These are phyloP conservation scores for Sordariomycetes sp. DNA, from an alignment of 2,329 filamentous ascomycete species.

Conservation along the genomic window DNA sequence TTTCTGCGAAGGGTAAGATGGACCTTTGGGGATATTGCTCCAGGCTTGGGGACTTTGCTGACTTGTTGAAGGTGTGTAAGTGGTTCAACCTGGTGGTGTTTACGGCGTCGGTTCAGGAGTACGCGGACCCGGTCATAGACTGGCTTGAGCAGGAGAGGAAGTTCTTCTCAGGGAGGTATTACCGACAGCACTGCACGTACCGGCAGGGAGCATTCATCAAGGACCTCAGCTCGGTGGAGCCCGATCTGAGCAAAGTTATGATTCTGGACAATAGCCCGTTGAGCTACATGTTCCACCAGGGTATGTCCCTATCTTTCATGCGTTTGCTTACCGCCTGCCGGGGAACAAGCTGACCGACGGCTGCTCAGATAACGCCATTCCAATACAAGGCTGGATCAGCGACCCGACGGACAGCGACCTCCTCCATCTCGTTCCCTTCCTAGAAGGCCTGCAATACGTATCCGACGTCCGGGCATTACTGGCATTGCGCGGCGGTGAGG, in stretches of 20 bases:
- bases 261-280: constrained; percentile 97
- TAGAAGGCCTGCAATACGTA: constrained; percentile 92
- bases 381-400: constrained; percentile 98
- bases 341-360: background rate
- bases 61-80: constrained; percentile 57
- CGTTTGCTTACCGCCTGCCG: too few species aligned
- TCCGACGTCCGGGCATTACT: constrained; percentile 88
- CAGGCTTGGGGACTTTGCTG: constrained; percentile 7
- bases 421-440: constrained; percentile 78
- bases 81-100: constrained; percentile 98
- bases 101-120: constrained; percentile 95
- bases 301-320: constrained; percentile 31
- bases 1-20: constrained; percentile 66
- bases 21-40: background rate
- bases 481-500: constrained; percentile 77
- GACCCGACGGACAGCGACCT: constrained; percentile 95
- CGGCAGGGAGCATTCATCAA: constrained; percentile 97
- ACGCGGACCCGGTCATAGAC: constrained; percentile 96
- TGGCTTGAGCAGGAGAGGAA: constrained; percentile 96
- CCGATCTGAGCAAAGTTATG: constrained; percentile 95
- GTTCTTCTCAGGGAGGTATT: constrained; percentile 88
- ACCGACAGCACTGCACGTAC: constrained; percentile 93
- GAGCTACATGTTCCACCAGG: constrained; percentile 98
- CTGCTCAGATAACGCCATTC: constrained; percentile 82
- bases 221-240: constrained; percentile 89